These are phyloP conservation scores for Mortierella antarctica DNA, from an alignment of 192 early-diverging fungal genomes.

Conservation along the genomic window DNA sequence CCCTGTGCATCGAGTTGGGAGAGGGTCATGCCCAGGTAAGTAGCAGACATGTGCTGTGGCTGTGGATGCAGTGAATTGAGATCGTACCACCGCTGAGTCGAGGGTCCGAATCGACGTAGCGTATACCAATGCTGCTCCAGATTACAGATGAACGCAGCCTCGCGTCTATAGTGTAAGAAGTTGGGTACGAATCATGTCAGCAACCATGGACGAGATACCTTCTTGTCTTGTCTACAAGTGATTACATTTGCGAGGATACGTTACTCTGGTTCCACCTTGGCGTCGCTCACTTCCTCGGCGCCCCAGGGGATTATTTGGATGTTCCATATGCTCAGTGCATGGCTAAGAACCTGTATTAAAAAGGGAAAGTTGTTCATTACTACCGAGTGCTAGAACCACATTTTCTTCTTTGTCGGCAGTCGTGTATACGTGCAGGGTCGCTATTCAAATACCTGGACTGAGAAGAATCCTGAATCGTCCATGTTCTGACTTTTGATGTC, in stretches of 20 bases:
- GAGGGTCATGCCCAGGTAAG: slow-evolving; percentile 69
- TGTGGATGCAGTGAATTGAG: slow-evolving; percentile 66
- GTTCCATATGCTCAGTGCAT: slow-evolving; percentile 56
- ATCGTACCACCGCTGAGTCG: slow-evolving; percentile 79
- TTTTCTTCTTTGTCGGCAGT: no score
- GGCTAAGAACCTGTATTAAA: slow-evolving; percentile 44
- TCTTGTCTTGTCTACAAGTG: neutral
- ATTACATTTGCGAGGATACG: neutral
- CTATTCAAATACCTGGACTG: slow-evolving; percentile 62
- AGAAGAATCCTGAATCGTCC: slow-evolving; percentile 79
- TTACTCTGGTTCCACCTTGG: slow-evolving; percentile 67
- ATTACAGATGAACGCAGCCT: slow-evolving; percentile 80
- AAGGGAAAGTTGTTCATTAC: neutral
- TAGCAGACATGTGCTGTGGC: slow-evolving; percentile 73
- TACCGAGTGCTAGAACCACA: no score
- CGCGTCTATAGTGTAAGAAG: slow-evolving; percentile 39
- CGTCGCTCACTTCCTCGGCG: slow-evolving; percentile 54
- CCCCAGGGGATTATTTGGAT: slow-evolving; percentile 67
- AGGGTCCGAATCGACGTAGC: slow-evolving; percentile 72
- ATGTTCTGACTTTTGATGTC: slow-evolving; percentile 59
- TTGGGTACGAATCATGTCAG: neutral
- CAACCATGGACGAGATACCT: neutral
- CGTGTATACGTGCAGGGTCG: no score
- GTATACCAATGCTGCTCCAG: slow-evolving; percentile 71
- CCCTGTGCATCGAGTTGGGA: slow-evolving; percentile 61